These are phyloP conservation scores for Grosmannia clavigera DNA, from an alignment of 2,329 filamentous ascomycete species.

Conservation along the genomic window DNA sequence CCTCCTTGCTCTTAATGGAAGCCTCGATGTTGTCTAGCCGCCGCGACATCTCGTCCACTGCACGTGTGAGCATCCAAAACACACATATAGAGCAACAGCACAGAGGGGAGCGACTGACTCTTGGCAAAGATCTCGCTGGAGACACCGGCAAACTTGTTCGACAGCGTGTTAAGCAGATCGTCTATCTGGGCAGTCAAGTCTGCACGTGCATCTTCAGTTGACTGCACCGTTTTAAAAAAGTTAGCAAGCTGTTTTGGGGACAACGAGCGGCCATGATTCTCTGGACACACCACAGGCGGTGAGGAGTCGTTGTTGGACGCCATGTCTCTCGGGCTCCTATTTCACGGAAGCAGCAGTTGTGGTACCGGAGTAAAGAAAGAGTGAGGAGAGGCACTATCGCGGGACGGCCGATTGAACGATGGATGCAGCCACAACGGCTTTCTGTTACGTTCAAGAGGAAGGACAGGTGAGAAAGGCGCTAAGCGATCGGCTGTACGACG, in stretches of 20 bases:
- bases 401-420: not conserved
- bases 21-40: slow-evolving; percentile 74
- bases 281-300: not conserved
- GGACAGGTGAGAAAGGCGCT: not conserved
- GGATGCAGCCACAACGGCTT: not conserved
- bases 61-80: not conserved
- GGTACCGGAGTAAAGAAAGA: not conserved
- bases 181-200: slow-evolving; percentile 73
- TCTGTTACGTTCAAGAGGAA: not conserved
- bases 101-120: slow-evolving; percentile 42
- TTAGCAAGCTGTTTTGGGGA: not conserved
- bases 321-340: not conserved
- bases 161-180: slow-evolving; percentile 72
- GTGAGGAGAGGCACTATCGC: not conserved
- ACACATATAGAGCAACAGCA: not conserved
- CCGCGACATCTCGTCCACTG: slow-evolving; percentile 90
- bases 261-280: not conserved
- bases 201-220: slow-evolving; percentile 34
- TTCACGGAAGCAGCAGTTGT: not conserved
- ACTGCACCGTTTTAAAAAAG: slow-evolving; percentile 15
- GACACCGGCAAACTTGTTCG: slow-evolving; percentile 72
- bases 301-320: not conserved
- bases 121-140: slow-evolving; percentile 82
- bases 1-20: slow-evolving; percentile 46
- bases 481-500: not conserved